Conservation (phyloP, 2,329 filamentous ascomycete species). For the Sordariomycetes sp. region DNA sequence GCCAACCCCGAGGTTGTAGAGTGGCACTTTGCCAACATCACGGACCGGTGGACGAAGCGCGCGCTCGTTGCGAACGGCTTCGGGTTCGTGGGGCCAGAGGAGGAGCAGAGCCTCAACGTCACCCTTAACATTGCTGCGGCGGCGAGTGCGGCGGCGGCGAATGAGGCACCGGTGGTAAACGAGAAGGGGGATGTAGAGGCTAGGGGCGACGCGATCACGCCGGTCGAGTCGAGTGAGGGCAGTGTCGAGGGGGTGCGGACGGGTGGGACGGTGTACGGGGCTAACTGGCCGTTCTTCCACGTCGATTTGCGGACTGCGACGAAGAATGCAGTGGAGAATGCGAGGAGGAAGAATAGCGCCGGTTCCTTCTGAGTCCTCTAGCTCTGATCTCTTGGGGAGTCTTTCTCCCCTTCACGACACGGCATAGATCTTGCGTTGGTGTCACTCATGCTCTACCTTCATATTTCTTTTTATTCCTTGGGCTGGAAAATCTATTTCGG, state of each 20-base stretch:
- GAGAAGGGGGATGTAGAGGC: slow-evolving; percentile 6
- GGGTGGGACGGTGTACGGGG: slow-evolving; percentile 18
- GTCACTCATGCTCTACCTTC: too few relatives aligned
- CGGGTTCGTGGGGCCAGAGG: slow-evolving; percentile 22
- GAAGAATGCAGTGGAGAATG: slow-evolving; percentile 13
- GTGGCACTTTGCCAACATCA: slow-evolving; percentile 40
- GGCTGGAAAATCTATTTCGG: too few relatives aligned
- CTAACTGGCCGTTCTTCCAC: slow-evolving; percentile 34
- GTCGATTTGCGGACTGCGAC: slow-evolving; percentile 28
- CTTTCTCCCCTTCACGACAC: too few relatives aligned
- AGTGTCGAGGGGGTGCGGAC: slow-evolving; percentile 4
- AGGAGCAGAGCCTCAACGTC: slow-evolving; percentile 3
- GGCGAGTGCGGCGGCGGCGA: slow-evolving; percentile 1
- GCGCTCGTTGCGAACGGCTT: slow-evolving; percentile 43
- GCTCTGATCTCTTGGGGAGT: neutral
- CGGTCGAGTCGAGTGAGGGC: neutral
- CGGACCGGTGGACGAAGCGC: slow-evolving; percentile 42
- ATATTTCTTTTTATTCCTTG: too few relatives aligned
- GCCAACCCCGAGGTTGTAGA: slow-evolving; percentile 31
- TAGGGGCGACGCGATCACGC: slow-evolving; percentile 6
- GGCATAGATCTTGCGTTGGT: too few relatives aligned
- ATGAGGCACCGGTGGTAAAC: slow-evolving; percentile 5
- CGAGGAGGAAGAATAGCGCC: slow-evolving; percentile 5
- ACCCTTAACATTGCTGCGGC: slow-evolving; percentile 1
- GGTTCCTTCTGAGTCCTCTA: neutral